phyloP scores from a whole-genome alignment of 2,329 filamentous ascomycete genomes.

The Aspergillus persii region DNA sequence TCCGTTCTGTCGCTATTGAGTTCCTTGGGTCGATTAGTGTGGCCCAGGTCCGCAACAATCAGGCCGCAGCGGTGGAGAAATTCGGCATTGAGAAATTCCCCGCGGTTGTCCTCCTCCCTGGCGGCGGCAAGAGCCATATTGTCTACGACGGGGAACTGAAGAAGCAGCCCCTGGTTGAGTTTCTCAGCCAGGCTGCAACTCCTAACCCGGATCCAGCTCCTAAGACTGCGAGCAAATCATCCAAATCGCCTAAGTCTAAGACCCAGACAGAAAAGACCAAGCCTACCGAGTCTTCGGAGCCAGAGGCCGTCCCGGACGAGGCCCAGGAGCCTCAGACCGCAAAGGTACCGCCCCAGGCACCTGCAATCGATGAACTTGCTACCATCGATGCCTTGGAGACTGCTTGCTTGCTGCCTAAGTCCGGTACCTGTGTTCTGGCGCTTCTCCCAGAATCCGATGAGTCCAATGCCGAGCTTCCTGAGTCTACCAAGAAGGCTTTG shows the following conservation, averaged over 20 bases:
- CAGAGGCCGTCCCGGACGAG: constrained; percentile 44
- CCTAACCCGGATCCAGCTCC: constrained; percentile 76
- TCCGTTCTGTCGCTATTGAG: constrained; percentile 85
- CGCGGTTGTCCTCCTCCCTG: constrained; percentile 74
- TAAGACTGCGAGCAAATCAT: constrained; percentile 32
- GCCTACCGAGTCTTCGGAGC: constrained; percentile 55
- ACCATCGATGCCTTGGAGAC: constrained; percentile 63
- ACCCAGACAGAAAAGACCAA: constrained; percentile 32
- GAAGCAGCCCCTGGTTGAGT: constrained; percentile 76
- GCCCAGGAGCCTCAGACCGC: constrained; percentile 36
- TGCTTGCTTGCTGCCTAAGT: constrained; percentile 71
- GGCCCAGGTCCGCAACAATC: constrained; percentile 80
- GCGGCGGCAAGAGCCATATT: constrained; percentile 64
- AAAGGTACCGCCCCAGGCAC: constrained; percentile 55
- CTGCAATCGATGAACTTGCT: constrained; percentile 65
- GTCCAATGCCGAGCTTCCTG: constrained; percentile 48
- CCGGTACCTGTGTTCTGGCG: constrained; percentile 78
- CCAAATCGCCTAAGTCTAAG: constrained; percentile 42
- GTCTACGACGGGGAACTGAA: constrained; percentile 80
- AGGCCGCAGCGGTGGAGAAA: constrained; percentile 65
- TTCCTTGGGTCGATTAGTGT: constrained; percentile 77
- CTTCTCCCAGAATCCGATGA: constrained; percentile 60
- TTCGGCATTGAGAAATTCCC: constrained; percentile 80
- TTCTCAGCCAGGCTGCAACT: constrained; percentile 73
- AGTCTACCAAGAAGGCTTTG: constrained; percentile 53